These are phyloP conservation scores for Colletotrichum costaricense DNA, from an alignment of 2,329 filamentous ascomycete species.

Conservation along the genomic window DNA sequence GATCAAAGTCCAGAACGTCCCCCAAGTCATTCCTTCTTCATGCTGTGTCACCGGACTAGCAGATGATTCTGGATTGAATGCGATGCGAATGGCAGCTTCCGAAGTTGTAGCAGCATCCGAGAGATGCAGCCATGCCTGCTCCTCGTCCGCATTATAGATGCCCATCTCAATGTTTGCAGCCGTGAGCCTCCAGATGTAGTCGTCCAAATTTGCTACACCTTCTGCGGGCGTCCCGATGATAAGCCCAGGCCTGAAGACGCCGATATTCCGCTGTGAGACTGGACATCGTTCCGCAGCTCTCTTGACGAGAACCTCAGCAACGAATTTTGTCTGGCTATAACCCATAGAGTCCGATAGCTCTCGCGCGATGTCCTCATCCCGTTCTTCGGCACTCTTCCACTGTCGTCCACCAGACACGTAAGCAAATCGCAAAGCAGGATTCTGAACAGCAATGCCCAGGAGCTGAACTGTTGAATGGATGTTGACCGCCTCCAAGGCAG, in stretches of 20 bases:
- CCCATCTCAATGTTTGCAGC: conserved; percentile 34
- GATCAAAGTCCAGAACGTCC: conserved; percentile 8
- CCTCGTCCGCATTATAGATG: conserved; percentile 27
- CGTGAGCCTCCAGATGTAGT: conserved; percentile 38
- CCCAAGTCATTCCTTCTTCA: conserved; percentile 25
- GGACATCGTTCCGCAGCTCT: conserved; percentile 31
- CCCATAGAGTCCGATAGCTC: conserved; percentile 34
- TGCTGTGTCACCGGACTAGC: neutral
- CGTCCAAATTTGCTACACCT: conserved; percentile 37
- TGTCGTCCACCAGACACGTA: conserved; percentile 24
- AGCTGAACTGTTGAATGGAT: conserved; percentile 6
- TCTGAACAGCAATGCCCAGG: neutral
- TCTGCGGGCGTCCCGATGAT: conserved; percentile 39
- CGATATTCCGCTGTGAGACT: neutral
- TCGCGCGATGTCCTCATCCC: neutral
- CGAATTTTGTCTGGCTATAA: conserved; percentile 41
- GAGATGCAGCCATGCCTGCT: conserved; percentile 17
- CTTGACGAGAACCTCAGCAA: conserved; percentile 37
- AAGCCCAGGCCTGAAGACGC: conserved; percentile 30
- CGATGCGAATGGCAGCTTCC: neutral
- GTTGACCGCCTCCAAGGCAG: conserved; percentile 9
- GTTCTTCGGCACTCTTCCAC: neutral
- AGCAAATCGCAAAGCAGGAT: neutral
- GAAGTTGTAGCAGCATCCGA: conserved; percentile 13
- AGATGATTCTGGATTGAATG: neutral